These are phyloP conservation scores for Cyberlindnera lachancei DNA, from an alignment of 805 yeast species.

Conservation along the genomic window DNA sequence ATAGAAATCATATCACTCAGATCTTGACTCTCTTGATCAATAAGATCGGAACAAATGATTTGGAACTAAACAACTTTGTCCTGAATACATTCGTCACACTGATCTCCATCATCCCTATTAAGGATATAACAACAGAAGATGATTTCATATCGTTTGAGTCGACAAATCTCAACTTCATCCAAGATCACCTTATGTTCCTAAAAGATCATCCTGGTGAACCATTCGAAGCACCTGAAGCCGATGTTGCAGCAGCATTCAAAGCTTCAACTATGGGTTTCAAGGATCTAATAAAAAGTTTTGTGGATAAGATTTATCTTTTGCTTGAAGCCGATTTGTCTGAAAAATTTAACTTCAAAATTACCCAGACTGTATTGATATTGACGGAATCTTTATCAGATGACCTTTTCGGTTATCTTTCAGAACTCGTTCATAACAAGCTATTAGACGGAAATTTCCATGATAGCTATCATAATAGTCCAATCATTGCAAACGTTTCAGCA, in stretches of 20 bases:
- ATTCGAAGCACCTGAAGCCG: constrained; percentile 36
- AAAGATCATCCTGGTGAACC: constrained; percentile 19
- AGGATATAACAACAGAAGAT: constrained; percentile 38
- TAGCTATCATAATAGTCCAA: constrained; percentile 46
- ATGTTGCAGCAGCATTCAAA: constrained; percentile 48
- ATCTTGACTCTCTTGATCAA: constrained; percentile 62
- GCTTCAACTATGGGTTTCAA: constrained; percentile 71
- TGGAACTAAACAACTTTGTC: constrained; percentile 61
- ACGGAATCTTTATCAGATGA: constrained; percentile 57
- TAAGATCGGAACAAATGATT: constrained; percentile 86
- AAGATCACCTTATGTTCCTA: constrained; percentile 53
- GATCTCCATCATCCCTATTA: constrained; percentile 66
- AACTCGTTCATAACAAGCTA: constrained; percentile 30
- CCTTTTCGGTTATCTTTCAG: constrained; percentile 38
- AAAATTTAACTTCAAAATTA: constrained; percentile 29
- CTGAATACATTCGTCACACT: constrained; percentile 62
- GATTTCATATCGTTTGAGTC: constrained; percentile 35
- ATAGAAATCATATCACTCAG: constrained; percentile 72
- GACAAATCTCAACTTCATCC: constrained; percentile 47
- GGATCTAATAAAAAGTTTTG: constrained; percentile 46
- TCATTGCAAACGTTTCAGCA: constrained; percentile 67
- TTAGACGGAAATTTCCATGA: constrained; percentile 50
- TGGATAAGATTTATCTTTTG: constrained; percentile 52
- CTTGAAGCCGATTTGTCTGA: constrained; percentile 45
- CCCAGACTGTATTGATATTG: constrained; percentile 39